Percentiles rank a stretch among this genome's conserved stretches.
These are phyloP conservation scores for Cadophora sp. DNA, from an alignment of 2,329 filamentous ascomycete genomes.

Conservation along the genomic window DNA sequence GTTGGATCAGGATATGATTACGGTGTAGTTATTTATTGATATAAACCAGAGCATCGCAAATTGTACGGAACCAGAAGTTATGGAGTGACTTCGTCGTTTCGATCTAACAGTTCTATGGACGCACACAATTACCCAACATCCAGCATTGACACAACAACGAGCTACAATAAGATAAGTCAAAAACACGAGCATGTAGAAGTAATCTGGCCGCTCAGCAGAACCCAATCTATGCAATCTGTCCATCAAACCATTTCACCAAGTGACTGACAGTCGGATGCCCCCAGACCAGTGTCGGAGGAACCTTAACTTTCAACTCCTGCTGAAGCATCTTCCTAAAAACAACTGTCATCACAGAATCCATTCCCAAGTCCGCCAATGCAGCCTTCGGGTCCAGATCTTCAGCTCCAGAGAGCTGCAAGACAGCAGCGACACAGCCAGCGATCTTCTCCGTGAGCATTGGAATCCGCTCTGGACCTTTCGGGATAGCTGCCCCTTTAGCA, in stretches of 20 bases:
- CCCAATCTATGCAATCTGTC: slow-evolving; percentile 28
- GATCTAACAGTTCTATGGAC: neutral
- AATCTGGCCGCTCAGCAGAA: neutral
- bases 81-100: neutral
- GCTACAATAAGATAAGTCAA: neutral
- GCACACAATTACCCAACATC: neutral
- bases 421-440: slow-evolving; percentile 41
- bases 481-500: neutral
- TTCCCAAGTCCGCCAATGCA: slow-evolving; percentile 45
- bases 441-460: slow-evolving; percentile 44
- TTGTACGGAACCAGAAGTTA: neutral
- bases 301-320: slow-evolving; percentile 51
- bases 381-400: slow-evolving; percentile 28
- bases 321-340: slow-evolving; percentile 50
- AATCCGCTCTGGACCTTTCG: slow-evolving; percentile 39
- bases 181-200: neutral
- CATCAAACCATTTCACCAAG: slow-evolving; percentile 47
- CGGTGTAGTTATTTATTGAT: slow-evolving; percentile 25
- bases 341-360: slow-evolving; percentile 34
- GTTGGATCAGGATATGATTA: slow-evolving; percentile 33
- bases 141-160: neutral
- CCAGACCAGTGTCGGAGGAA: slow-evolving; percentile 52
- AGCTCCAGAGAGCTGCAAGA: slow-evolving; percentile 1
- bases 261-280: slow-evolving; percentile 49
- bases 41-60: neutral